Evolutionary conservation across 768 basidiomycete genomes (phyloP), one percentile per base, ranked within the genome.

Genomic region (Lactifluus pinguis): DNA sequence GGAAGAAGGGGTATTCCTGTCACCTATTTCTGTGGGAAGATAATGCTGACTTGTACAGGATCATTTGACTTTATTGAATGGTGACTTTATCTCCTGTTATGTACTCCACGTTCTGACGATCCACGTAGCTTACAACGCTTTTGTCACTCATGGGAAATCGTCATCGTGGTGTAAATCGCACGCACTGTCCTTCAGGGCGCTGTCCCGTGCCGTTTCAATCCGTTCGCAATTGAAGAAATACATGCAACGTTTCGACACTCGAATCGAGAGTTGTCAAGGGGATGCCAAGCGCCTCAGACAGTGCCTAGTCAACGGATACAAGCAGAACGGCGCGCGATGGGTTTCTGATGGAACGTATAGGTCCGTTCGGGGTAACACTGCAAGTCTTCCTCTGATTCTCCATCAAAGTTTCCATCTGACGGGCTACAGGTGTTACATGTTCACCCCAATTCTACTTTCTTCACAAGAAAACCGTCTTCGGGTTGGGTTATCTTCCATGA

Each of bases 401-500:
- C 45, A 34, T 55, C 19, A 21, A 25, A 49, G 39, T 39, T 17
- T 41, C 55, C 34, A 50, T 51, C 62, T 57, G 58, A 68, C 50
- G 60, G 34, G 9, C 54, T 17, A 47, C 63, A 98, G 95, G 76
- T 83, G 8, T 74, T 99, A 21, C 84, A 94, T 73, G 87, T 92
- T 4, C 95, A 98, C 71, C 95, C 97, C 1, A 92, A 86, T 7
- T 97, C 95, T 1, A 92, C 97, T 7, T 75, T 98, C 54, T 98
- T 98, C 70, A 97, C 92, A 0, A 77, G 97, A 47, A 94, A 91
- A 68, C 90, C 97, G 9, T 81, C 85, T 25, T 87, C 88, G 1
- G 90, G 91, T 7, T 98, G 93, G 92, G 90, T 99, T 4, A 77
- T 99, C 9, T 98, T 87, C 69, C 93, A 98, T 68, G 94, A 98